A percentile compares a stretch with the other conserved stretches of the same genome.
Conservation (phyloP, 192 early-diverging fungal species). For the Backusella tuberculispora region DNA sequence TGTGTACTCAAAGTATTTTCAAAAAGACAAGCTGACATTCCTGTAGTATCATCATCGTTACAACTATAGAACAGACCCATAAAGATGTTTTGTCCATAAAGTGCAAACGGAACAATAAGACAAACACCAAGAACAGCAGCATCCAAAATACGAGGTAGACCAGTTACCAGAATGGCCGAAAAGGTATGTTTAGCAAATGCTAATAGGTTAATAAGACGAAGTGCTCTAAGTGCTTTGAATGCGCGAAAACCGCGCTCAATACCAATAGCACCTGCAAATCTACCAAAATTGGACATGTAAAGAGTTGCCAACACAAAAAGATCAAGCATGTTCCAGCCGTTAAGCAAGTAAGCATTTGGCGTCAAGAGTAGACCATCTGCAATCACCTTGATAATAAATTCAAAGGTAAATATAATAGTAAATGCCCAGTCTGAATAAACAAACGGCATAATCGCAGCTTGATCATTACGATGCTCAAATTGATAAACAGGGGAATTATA, state of each 20-base stretch:
- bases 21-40: constrained; percentile 39
- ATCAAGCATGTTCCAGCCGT: constrained; percentile 64
- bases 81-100: constrained; percentile 53
- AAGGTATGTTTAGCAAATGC: constrained; percentile 57
- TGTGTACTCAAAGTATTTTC: constrained; percentile 28
- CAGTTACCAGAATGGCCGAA: constrained; percentile 57
- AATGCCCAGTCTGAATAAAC: constrained; percentile 52
- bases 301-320: constrained; percentile 61
- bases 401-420: constrained; percentile 53
- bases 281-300: constrained; percentile 51
- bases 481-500: constrained; percentile 54
- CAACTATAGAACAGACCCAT: constrained; percentile 56
- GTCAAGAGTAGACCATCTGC: constrained; percentile 66
- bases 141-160: constrained; percentile 60
- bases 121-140: constrained; percentile 50
- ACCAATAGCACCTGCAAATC: constrained; percentile 41
- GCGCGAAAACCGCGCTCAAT: constrained; percentile 55
- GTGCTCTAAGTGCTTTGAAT: constrained; percentile 59
- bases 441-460: not conserved
- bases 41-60: constrained; percentile 45
- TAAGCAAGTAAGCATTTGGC: constrained; percentile 60
- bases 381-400: constrained; percentile 58
- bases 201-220: constrained; percentile 60
- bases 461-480: constrained; percentile 38
- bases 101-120: constrained; percentile 60